Conservation (phyloP, 108 stramenopile genomes). For the Skeletonema marinoi region DNA sequence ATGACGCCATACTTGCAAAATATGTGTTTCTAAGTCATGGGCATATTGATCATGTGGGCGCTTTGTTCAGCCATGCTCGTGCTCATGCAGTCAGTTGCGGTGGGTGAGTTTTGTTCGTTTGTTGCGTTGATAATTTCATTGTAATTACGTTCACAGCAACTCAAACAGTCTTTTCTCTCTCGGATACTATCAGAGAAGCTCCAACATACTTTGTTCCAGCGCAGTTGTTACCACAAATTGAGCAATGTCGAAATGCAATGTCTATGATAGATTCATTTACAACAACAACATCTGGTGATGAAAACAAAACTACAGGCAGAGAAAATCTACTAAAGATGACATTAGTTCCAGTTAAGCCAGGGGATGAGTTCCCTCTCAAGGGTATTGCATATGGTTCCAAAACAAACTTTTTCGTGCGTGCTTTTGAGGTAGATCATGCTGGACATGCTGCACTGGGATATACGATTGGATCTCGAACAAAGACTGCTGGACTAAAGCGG, state of each 20-base stretch:
- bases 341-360: constrained; percentile 45
- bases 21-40: constrained; percentile 53
- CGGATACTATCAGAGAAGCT: not conserved
- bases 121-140: not conserved
- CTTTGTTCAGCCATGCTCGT: constrained; percentile 52
- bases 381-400: constrained; percentile 36
- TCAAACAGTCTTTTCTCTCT: not conserved
- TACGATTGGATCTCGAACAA: constrained; percentile 27
- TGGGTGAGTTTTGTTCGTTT: constrained; percentile 19
- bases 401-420: constrained; percentile 47
- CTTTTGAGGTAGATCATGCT: constrained; percentile 39
- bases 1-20: constrained; percentile 46
- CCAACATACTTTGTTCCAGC: constrained; percentile 57
- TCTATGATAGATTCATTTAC: constrained; percentile 33
- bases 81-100: constrained; percentile 44
- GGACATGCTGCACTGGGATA: constrained; percentile 49
- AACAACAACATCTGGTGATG: not conserved
- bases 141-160: not conserved
- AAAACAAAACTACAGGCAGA: constrained; percentile 10
- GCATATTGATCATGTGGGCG: constrained; percentile 56
- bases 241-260: constrained; percentile 51
- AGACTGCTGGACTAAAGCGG: constrained; percentile 21
- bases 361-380: constrained; percentile 49
- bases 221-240: constrained; percentile 34
- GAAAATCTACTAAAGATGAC: constrained; percentile 42